Conservation (phyloP, 2,329 filamentous ascomycete species). For the Rutstroemia sp. region DNA sequence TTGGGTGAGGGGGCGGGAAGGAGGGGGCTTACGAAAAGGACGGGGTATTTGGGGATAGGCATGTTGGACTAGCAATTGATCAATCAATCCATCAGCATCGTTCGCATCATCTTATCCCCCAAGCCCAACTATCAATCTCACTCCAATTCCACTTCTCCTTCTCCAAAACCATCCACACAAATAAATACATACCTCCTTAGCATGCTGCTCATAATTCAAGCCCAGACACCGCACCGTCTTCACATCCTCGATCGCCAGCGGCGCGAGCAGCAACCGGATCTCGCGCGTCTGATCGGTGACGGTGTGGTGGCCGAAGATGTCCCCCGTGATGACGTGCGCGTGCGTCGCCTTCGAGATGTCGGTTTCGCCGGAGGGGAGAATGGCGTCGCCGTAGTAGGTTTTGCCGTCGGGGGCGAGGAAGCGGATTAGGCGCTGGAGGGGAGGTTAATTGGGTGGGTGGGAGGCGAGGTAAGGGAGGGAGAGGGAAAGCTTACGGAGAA, state of each 20-base stretch:
- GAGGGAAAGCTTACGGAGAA: constrained; percentile 36
- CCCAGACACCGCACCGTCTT: constrained; percentile 62
- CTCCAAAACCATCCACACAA: neutral
- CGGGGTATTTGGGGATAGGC: constrained; percentile 61
- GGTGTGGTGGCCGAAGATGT: constrained; percentile 57
- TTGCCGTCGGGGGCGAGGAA: constrained; percentile 65
- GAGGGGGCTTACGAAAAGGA: constrained; percentile 49
- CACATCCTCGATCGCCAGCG: constrained; percentile 55
- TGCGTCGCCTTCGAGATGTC: constrained; percentile 54
- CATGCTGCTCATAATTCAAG: constrained; percentile 66
- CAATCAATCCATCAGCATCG: neutral
- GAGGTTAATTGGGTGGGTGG: neutral
- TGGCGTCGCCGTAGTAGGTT: constrained; percentile 67
- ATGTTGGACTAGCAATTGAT: constrained; percentile 48
- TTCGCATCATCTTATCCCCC: neutral
- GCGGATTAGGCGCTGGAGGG: constrained; percentile 56
- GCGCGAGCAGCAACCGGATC: constrained; percentile 51
- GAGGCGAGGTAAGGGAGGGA: neutral
- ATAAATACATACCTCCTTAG: constrained; percentile 47
- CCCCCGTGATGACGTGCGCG: constrained; percentile 56
- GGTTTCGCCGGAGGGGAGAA: constrained; percentile 52
- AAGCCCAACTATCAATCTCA: neutral
- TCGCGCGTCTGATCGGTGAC: constrained; percentile 56
- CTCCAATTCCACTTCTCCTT: neutral
- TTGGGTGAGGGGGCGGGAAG: neutral